These are phyloP conservation scores for Lonicera japonica DNA, from an alignment of 129 eudicot species.

Conservation along the genomic window DNA sequence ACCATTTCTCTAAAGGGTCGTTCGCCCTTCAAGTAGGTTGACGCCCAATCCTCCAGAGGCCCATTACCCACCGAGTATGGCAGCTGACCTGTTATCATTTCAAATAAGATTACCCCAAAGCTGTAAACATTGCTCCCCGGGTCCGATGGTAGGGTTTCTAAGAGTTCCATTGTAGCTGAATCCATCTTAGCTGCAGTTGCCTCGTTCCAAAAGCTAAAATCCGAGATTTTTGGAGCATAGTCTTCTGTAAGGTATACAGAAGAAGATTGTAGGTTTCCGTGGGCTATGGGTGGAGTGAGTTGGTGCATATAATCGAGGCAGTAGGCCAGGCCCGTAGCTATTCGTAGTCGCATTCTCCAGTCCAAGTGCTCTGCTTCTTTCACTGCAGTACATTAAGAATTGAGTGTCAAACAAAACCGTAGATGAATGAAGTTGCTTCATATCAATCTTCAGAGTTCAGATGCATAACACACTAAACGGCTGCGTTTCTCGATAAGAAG, in stretches of 20 bases:
- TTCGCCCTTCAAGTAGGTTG: conserved; percentile 22
- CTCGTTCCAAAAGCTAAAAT: conserved; percentile 61
- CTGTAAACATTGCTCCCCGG: conserved; percentile 54
- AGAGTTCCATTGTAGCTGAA: conserved; percentile 35
- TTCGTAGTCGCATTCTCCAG: conserved; percentile 60
- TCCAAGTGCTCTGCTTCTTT: conserved; percentile 79
- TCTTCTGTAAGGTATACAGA: conserved; percentile 70
- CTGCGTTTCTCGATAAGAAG: too few relatives aligned
- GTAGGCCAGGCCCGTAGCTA: conserved; percentile 77
- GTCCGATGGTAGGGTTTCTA: conserved; percentile 33
- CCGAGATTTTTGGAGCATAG: conserved; percentile 82
- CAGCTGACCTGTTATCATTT: conserved; percentile 60
- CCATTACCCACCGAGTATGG: conserved; percentile 23
- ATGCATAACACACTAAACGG: too few relatives aligned
- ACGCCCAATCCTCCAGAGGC: conserved; percentile 33
- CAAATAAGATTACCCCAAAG: conserved; percentile 62
- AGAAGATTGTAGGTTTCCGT: conserved; percentile 53
- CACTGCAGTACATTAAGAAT: conserved; percentile 32
- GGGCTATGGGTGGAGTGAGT: conserved; percentile 55
- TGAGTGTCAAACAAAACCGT: neutral
- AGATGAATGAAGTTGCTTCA: too few relatives aligned
- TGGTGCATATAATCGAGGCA: conserved; percentile 85
- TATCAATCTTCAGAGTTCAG: too few relatives aligned
- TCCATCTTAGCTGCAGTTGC: conserved; percentile 36
- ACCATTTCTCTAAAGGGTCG: conserved; percentile 31